A percentile compares a stretch with the other conserved stretches of the same genome.
Evolutionary conservation across 495 filamentous ascomycete species (phyloP).

Genomic region (Penicillium angulare): DNA sequence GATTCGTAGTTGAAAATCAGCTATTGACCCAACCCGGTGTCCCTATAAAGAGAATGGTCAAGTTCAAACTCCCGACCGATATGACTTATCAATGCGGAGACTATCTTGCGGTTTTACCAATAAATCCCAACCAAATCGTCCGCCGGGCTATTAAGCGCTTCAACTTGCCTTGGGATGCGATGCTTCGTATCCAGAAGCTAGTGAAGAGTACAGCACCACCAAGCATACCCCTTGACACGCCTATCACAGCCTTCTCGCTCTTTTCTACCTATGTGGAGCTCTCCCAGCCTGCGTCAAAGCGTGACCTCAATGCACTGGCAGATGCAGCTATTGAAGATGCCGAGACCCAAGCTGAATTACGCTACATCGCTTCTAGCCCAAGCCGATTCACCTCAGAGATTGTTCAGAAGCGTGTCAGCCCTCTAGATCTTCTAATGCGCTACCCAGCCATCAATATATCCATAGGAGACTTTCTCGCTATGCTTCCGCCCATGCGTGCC

Average conservation of each 20-base stretch:
- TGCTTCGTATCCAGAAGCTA: constrained; percentile 42
- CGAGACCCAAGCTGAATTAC: constrained; percentile 28
- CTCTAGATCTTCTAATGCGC: constrained; percentile 63
- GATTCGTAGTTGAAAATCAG: constrained; percentile 53
- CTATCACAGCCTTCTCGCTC: constrained; percentile 60
- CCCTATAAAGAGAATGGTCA: constrained; percentile 62
- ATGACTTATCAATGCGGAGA: constrained; percentile 71
- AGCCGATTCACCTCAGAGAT: constrained; percentile 52
- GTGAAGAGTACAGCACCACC: constrained; percentile 40
- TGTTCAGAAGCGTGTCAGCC: constrained; percentile 55
- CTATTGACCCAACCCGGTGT: constrained; percentile 54
- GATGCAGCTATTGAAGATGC: constrained; percentile 31
- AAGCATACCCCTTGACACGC: constrained; percentile 55
- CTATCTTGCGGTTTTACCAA: constrained; percentile 70
- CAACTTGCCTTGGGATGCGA: constrained; percentile 61
- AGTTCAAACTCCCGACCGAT: constrained; percentile 62
- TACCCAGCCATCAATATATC: constrained; percentile 56
- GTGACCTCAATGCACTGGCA: constrained; percentile 49
- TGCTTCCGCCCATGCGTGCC: constrained; percentile 71
- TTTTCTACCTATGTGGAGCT: constrained; percentile 72
- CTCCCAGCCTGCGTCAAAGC: constrained; percentile 61
- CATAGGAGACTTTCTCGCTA: constrained; percentile 60
- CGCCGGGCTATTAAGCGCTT: constrained; percentile 53
- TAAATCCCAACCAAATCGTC: constrained; percentile 61
- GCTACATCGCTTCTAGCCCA: constrained; percentile 31